These are phyloP conservation scores for Stephanodiscus minutulus DNA, from an alignment of 108 stramenopile species.

Conservation along the genomic window DNA sequence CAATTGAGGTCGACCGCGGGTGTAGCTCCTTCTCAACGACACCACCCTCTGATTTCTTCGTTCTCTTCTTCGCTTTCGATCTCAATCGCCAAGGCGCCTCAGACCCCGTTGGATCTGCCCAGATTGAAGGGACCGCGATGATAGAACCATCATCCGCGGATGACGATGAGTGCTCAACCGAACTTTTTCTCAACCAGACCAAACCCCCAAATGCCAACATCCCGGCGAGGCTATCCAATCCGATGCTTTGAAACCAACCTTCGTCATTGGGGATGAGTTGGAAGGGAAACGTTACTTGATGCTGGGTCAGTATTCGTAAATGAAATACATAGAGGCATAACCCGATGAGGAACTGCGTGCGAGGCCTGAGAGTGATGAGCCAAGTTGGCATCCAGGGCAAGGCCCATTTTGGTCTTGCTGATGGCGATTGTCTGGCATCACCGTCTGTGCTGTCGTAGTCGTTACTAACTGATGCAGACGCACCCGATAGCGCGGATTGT, in stretches of 20 bases:
- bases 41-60: constrained; percentile 2
- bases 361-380: constrained; percentile 54
- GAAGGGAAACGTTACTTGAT: constrained; percentile 76
- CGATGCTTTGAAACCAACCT: constrained; percentile 83
- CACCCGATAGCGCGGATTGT: not conserved
- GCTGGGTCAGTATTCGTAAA: constrained; percentile 72
- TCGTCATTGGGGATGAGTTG: constrained; percentile 87
- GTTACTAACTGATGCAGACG: constrained; percentile 7
- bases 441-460: not conserved
- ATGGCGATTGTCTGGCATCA: not conserved
- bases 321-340: constrained; percentile 65
- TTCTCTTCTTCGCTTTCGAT: constrained; percentile 11
- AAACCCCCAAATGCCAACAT: constrained; percentile 54
- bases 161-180: constrained; percentile 5
- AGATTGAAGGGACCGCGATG: constrained; percentile 35
- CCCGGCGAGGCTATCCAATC: constrained; percentile 80
- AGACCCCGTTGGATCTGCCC: constrained; percentile 32
- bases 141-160: constrained; percentile 1
- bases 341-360: constrained; percentile 50
- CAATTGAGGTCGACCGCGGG: constrained; percentile 46
- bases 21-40: constrained; percentile 17
- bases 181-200: constrained; percentile 28
- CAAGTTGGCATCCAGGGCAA: constrained; percentile 72
- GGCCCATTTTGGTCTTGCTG: constrained; percentile 55
- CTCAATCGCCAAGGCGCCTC: constrained; percentile 51